Percentiles rank a stretch among this genome's conserved stretches.
Conservation (phyloP, 768 basidiomycete species). For the Galerina marginata region DNA sequence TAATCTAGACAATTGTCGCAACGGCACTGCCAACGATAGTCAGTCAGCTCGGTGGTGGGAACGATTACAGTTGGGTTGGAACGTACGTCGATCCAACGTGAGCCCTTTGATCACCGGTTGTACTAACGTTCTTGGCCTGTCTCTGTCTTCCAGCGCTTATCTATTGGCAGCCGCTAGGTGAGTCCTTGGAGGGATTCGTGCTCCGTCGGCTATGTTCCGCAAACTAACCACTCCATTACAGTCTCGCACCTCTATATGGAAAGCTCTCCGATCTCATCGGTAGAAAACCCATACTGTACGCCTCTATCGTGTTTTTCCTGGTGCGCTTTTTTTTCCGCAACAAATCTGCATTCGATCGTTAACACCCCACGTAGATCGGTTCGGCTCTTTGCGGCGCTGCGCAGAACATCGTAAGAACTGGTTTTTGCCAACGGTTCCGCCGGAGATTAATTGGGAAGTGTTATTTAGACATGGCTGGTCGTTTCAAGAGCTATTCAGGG, state of each 20-base stretch:
- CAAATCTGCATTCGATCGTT: background rate
- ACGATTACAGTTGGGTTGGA: conserved; percentile 75
- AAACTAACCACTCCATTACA: conserved; percentile 17
- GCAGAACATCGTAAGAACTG: conserved; percentile 59
- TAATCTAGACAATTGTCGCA: conserved; percentile 63
- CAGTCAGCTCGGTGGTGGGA: conserved; percentile 63
- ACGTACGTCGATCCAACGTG: conserved; percentile 44
- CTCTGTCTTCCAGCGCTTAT: conserved; percentile 59
- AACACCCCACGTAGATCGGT: conserved; percentile 53
- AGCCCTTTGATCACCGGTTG: conserved; percentile 10
- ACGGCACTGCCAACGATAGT: conserved; percentile 83
- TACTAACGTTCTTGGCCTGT: background rate
- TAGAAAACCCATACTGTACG: conserved; percentile 73
- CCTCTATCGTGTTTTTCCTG: conserved; percentile 70
- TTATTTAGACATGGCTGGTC: conserved; percentile 67
- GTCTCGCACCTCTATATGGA: conserved; percentile 76
- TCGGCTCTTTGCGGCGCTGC: conserved; percentile 85
- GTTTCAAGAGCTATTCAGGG: conserved; percentile 81
- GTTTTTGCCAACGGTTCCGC: background rate
- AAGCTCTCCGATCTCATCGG: conserved; percentile 69
- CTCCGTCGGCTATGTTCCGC: background rate
- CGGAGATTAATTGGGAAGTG: background rate
- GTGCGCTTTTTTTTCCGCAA: conserved; percentile 37
- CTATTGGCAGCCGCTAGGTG: conserved; percentile 66
- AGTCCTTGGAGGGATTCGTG: background rate